Conservation (phyloP, 768 basidiomycete species). For the Polyporus arcularius region DNA sequence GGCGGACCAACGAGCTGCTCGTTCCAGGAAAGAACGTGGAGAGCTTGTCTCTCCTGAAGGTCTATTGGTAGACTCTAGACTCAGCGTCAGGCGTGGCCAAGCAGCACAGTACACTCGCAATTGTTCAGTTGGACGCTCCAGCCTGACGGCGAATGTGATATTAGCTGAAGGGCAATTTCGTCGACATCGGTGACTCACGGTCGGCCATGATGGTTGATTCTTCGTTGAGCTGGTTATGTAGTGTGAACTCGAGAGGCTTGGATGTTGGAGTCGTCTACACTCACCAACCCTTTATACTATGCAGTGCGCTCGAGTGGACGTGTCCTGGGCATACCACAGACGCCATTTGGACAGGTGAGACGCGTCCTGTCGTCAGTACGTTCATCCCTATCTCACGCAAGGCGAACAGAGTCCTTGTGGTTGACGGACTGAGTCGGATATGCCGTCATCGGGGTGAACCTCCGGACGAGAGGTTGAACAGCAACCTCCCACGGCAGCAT, state of each 20-base stretch:
- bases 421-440: not conserved
- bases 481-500: not conserved
- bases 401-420: not conserved
- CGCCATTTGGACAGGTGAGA: not conserved
- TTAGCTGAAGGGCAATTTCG: too few species aligned
- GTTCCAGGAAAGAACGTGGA: conserved; percentile 41
- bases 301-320: not conserved
- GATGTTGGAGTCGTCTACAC: not conserved
- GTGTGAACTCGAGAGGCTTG: not conserved
- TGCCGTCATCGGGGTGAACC: not conserved
- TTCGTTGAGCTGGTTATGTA: not conserved
- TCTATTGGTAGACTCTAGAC: conserved; percentile 27
- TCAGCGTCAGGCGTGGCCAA: not conserved
- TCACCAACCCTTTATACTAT: not conserved
- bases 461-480: not conserved
- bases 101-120: conserved; percentile 33
- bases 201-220: not conserved
- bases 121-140: conserved; percentile 45
- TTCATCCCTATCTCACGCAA: not conserved
- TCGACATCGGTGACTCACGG: not conserved
- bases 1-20: conserved; percentile 43
- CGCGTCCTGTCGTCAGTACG: not conserved
- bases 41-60: conserved; percentile 35
- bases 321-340: not conserved
- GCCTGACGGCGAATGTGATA: conserved; percentile 22